Evolutionary conservation across 2,329 filamentous ascomycete genomes (phyloP).

Genomic region (Plectosphaerella plurivora): DNA sequence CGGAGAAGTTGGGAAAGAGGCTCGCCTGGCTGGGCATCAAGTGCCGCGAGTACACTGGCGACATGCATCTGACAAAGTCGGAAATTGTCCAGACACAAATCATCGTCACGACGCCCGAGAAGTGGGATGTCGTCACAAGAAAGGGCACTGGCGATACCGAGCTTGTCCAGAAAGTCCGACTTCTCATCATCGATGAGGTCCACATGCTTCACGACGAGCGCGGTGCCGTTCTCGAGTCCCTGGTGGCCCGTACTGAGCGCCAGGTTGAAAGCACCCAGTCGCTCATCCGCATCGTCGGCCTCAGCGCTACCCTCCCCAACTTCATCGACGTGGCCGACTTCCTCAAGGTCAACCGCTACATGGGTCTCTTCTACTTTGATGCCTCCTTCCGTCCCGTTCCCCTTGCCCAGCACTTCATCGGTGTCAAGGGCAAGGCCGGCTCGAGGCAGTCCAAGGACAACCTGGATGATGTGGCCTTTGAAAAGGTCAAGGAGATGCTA

Average conservation of each 20-base stretch:
- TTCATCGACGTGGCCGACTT: constrained; percentile 97
- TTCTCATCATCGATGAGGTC: constrained; percentile 97
- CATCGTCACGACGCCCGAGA: constrained; percentile 97
- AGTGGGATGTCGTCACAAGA: constrained; percentile 97
- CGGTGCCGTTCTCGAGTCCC: constrained; percentile 89
- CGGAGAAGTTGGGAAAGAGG: constrained; percentile 86
- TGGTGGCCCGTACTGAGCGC: constrained; percentile 90
- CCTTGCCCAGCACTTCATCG: constrained; percentile 94
- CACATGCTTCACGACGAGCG: constrained; percentile 99
- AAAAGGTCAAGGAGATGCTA: constrained; percentile 94
- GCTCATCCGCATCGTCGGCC: constrained; percentile 89
- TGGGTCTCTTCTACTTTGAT: constrained; percentile 95
- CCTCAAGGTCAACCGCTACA: constrained; percentile 88
- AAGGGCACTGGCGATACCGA: constrained; percentile 98
- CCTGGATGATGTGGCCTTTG: constrained; percentile 79
- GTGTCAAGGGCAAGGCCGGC: constrained; percentile 86
- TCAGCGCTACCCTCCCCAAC: constrained; percentile 94
- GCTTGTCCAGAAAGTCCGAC: constrained; percentile 90
- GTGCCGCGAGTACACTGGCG: constrained; percentile 90
- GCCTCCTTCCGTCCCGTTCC: constrained; percentile 93
- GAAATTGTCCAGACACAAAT: constrained; percentile 97
- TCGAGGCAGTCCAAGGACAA: constrained; percentile 82
- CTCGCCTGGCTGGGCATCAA: constrained; percentile 91
- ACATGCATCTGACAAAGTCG: constrained; percentile 97
- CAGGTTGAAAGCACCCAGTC: constrained; percentile 98